Base-by-base conservation (phyloP, 805 yeast genomes). In the Lachancea kluyveri region DNA sequence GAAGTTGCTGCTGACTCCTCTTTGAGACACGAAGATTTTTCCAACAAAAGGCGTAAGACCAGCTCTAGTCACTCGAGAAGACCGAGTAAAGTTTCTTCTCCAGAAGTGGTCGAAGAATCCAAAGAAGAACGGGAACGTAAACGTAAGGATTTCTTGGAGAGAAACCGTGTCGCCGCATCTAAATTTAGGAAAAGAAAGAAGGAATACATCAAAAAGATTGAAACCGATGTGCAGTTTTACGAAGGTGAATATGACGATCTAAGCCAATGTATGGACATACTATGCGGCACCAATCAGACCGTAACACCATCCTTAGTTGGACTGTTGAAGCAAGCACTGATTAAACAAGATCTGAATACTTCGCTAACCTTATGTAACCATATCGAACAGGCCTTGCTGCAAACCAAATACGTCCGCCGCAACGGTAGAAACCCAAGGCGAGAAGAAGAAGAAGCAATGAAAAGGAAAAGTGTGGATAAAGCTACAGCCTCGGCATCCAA, bases 131-230 rank as follows among this genome's bases (percentile, higher is more conserved):
- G 79, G 60, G 86, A 83, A 50, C 50, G 48, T n/a, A 56, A 48
- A 27, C 72, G 88, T 41, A 76, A 69, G 53, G 79, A 67, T 51
- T 90, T 75, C 48, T 59, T 92, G 42, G 98, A 92, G 54, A 69
- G 97, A 41, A 92, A 92, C 57, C 70, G 98, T 36, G 75, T 92
- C 7, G 98, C 98, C 0, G 98, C 98, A 0, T 77, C 92, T 15
- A 88, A 87, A 54, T 92, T 97, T 65, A 74, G 98, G 38, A 94
- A 84, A 59, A 73, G 96, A 36, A 92, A 92, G 67, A 92, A 92
- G 64, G 86, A 84, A 53, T 79, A 81, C 67, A 72, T 87, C 20
- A 77, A 74, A 36, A 81, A 79, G 45, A 79, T 92, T 74, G 94
- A 87, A 54, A 74, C 69, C 28, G 94, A 87, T 52, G 67, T 86